Conservation (phyloP, 2,329 filamentous ascomycete genomes). For the Talaromyces rugulosus region DNA sequence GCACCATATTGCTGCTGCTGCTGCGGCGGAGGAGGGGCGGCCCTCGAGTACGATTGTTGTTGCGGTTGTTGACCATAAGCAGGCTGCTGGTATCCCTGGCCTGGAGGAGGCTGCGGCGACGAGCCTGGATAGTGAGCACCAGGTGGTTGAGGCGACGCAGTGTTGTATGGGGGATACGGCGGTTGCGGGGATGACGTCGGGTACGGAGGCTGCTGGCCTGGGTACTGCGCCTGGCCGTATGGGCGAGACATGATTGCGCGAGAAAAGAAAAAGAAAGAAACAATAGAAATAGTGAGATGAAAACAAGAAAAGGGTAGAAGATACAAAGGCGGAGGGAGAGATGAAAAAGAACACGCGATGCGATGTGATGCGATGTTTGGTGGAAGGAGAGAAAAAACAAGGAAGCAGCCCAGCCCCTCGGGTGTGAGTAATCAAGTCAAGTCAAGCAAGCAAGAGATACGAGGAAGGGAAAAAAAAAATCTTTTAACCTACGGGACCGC, state of each 20-base stretch:
- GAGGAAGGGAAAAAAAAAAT: constrained; percentile 12
- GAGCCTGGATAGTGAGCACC: constrained; percentile 25
- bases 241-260: constrained; percentile 30
- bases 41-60: constrained; percentile 37
- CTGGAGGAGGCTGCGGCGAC: constrained; percentile 20
- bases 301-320: not conserved
- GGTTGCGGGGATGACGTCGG: constrained; percentile 27
- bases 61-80: constrained; percentile 2
- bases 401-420: not conserved
- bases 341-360: constrained; percentile 12
- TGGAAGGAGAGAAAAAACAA: not conserved
- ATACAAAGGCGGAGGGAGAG: constrained; percentile 10
- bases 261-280: constrained; percentile 7
- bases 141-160: constrained; percentile 14
- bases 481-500: constrained; percentile 32
- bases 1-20: constrained; percentile 30
- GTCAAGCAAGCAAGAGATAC: not conserved
- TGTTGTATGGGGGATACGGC: constrained; percentile 26
- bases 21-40: constrained; percentile 34
- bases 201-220: constrained; percentile 37
- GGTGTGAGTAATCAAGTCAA: not conserved
- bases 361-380: not conserved
- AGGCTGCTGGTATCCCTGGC: constrained; percentile 29
- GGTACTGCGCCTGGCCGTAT: constrained; percentile 33
- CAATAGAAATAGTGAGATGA: not conserved